Percentiles rank a stretch among this genome's conserved stretches.
Evolutionary conservation across 108 stramenopile genomes (phyloP).

Genomic region (Ochromonas danica): DNA sequence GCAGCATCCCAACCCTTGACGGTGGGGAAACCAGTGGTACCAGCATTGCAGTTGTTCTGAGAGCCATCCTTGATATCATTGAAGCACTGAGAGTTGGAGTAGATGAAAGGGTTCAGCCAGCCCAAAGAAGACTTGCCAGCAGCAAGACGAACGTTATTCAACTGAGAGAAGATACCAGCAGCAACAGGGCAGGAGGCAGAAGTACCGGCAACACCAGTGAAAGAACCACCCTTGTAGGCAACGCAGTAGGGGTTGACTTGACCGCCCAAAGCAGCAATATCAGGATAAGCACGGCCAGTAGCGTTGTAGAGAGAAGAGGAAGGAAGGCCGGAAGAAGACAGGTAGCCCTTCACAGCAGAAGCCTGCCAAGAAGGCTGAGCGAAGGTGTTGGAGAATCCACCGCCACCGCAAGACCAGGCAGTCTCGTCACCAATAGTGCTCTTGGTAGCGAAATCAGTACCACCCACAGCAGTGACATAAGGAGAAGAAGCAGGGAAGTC

Average conservation of each 20-base stretch:
- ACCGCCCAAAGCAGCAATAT: constrained; percentile 47
- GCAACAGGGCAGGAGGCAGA: constrained; percentile 42
- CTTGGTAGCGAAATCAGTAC: constrained; percentile 40
- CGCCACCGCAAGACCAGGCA: constrained; percentile 43
- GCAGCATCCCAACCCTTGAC: constrained; percentile 52
- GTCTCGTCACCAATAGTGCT: constrained; percentile 42
- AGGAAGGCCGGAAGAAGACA: constrained; percentile 37
- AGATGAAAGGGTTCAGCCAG: constrained; percentile 50
- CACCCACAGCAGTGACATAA: constrained; percentile 63
- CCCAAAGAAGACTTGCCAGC: constrained; percentile 44
- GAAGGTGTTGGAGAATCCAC: constrained; percentile 51
- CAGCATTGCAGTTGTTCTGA: constrained; percentile 37
- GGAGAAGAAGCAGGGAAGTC: constrained; percentile 62
- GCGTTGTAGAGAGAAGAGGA: constrained; percentile 40
- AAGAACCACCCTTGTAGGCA: constrained; percentile 36
- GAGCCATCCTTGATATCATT: constrained; percentile 46
- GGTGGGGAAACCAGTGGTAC: constrained; percentile 44
- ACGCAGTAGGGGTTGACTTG: constrained; percentile 47
- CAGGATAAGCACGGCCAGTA: constrained; percentile 51
- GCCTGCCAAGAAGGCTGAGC: constrained; percentile 38
- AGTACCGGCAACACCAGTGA: constrained; percentile 50
- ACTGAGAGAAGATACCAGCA: constrained; percentile 45
- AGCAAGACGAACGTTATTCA: constrained; percentile 43
- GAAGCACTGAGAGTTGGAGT: constrained; percentile 45
- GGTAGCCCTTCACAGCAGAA: constrained; percentile 41